These are phyloP conservation scores for Epichloe festucae DNA, from an alignment of 2,329 filamentous ascomycete genomes.

Conservation along the genomic window DNA sequence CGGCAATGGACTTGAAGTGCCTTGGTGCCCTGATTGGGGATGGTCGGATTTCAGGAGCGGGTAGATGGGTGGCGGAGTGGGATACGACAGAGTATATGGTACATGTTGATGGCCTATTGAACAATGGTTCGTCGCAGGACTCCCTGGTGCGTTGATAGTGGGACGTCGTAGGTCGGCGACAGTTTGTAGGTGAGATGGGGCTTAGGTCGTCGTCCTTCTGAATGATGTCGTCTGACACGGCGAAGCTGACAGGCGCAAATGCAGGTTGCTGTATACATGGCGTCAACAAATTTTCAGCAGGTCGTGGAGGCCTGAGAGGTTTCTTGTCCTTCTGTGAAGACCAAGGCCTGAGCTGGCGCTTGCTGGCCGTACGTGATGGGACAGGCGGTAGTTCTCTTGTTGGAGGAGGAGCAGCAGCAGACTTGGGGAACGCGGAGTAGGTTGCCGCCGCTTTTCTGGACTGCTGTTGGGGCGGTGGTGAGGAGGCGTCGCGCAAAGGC, in stretches of 20 bases:
- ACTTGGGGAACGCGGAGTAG: conserved; percentile 31
- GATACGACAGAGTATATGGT: conserved; percentile 12
- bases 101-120: conserved; percentile 2
- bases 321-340: conserved; percentile 2
- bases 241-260: not conserved
- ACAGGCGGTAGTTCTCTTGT: not conserved
- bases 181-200: conserved; percentile 8
- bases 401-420: conserved; percentile 3
- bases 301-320: conserved; percentile 18
- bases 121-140: not conserved
- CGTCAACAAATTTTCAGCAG: conserved; percentile 14
- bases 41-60: conserved; percentile 7
- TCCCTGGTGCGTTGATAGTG: not conserved
- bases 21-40: conserved; percentile 11
- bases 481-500: conserved; percentile 15
- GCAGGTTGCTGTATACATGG: conserved; percentile 10
- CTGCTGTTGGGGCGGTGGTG: not conserved
- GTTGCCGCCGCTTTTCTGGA: conserved; percentile 16
- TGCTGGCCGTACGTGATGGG: not conserved
- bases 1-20: conserved; percentile 15
- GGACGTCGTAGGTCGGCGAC: not conserved
- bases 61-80: conserved; percentile 12
- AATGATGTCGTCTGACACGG: not conserved
- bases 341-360: not conserved
- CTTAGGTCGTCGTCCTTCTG: not conserved